Evolutionary conservation across 306 rosid genomes (phyloP).

Genomic region (Quillaja saponaria): DNA sequence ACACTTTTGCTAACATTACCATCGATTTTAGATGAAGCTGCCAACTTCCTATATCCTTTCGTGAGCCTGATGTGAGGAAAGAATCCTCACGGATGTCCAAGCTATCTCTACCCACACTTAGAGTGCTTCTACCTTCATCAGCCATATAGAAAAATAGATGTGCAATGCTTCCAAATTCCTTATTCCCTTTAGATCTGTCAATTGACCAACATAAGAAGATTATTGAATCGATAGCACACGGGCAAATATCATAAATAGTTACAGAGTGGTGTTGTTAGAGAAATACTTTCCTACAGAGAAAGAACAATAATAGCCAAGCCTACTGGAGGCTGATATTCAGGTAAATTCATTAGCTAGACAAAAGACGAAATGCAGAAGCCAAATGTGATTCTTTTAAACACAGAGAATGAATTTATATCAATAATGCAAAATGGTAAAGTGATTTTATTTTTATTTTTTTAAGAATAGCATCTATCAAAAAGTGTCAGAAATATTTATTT

Average conservation of each 20-base stretch:
- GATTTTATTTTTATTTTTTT: too few species aligned
- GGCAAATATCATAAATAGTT: slow-evolving; percentile 2
- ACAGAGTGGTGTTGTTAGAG: slow-evolving; percentile 13
- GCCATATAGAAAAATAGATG: slow-evolving; percentile 93
- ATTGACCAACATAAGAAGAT: slow-evolving; percentile 35
- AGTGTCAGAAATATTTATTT: too few species aligned
- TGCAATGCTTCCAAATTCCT: slow-evolving; percentile 48
- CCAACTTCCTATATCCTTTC: slow-evolving; percentile 83
- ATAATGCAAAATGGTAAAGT: neutral
- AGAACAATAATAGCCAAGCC: neutral
- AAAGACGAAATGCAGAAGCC: slow-evolving; percentile 12
- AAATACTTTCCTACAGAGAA: slow-evolving; percentile 10
- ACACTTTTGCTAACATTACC: slow-evolving; percentile 50
- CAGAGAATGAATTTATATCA: neutral
- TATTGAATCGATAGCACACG: slow-evolving; percentile 8
- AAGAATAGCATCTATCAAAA: too few species aligned
- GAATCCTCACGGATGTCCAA: slow-evolving; percentile 52
- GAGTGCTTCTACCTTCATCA: slow-evolving; percentile 74
- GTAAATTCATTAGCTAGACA: neutral
- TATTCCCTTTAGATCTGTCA: slow-evolving; percentile 56
- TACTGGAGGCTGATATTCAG: neutral
- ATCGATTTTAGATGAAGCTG: slow-evolving; percentile 84
- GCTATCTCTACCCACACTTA: slow-evolving; percentile 52
- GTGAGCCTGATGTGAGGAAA: slow-evolving; percentile 77
- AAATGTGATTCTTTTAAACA: neutral